Evolutionary conservation across 1,139 yeast genomes (phyloP), one percentile per base, ranked within the genome.

Genomic region (Diutina siamensis): DNA sequence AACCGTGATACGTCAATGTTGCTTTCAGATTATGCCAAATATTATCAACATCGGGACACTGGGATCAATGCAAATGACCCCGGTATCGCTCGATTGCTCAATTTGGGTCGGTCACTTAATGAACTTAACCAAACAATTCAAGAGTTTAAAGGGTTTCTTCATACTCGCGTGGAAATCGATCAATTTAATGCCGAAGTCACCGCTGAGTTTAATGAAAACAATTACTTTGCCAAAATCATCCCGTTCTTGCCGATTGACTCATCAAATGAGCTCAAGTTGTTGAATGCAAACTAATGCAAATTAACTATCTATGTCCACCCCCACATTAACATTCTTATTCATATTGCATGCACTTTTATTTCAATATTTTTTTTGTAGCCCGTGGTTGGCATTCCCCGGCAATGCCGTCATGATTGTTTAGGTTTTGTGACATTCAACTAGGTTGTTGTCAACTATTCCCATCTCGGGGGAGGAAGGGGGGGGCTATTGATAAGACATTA

Each of bases 91-190:
- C 32, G 50, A 19, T 49, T 53, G 48, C 47, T 49, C 21, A 63
- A 74, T 49, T 64, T 80, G 28, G 89, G 88, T 8, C 71, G 77
- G 48, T 68, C 84, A n/a, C 57, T 83, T 47, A 76, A 77, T 50
- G 92, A 83, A 55, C 79, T 87, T 81, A 72, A 73, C 47, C 46
- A 52, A 3, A 60, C 71, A 35, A 79, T 80, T 27, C 66, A 68
- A 2, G 85, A 80, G 55, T 81, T 78, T 57, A 83, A 80, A 54
- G 60, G 61, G 40, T 83, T 71, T 56, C 67, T 80, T 53, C 61
- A 67, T 44, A 57, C 56, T 19, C 60, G 65, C 45, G 61, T 68
- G 35, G 72, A 67, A 46, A 54, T 60, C 13, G 73, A 68, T 50
- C 65, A 61, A 44, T 58, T 64, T 45, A 60, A 61, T 49, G 38